Base-by-base conservation (phyloP, 2,329 filamentous ascomycete genomes). In the Aspergillus ochraceoroseus region DNA sequence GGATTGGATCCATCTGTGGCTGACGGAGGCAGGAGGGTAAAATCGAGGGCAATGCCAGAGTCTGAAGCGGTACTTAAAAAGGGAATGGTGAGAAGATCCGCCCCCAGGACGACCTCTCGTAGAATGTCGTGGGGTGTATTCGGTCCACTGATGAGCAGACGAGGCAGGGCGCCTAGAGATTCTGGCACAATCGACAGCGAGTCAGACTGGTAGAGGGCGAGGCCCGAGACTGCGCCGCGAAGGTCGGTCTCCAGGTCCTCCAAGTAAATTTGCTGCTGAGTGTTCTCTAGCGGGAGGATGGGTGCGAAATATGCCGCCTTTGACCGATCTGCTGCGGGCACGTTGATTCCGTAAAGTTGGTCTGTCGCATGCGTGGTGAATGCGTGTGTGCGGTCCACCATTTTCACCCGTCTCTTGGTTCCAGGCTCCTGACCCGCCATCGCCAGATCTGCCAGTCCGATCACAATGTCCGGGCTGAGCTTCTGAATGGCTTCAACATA, bases 371-470 rank as follows among this genome's bases (percentile, higher is more conserved):
- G 77, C 15, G 79, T 76, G 12, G 90, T 71, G 87, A 88, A 96
- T 25, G 77, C 75, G 59, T 92, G 84, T 1, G 87, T 95, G 41
- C 90, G 76, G 57, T 92, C 87, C 15, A 80, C 82, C 81, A 95
- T 95, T 56, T 86, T 88, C 23, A 80, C 73, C 32, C 84, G 77
- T 31, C 89, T 77, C 65, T 94, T 95, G 7, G 74, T 68, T 2
- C 82, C 77, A 0, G 84, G 76, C 3, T n/a, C n/a, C n/a, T 70
- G 49, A 38, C 70, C 68, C 52, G 77, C 76, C 20, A 75, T 72
- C 7, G 89, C 75, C 14, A 82, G 62, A 63, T 98, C 92, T 4
- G 83, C 85, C 36, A 94, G 65, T 0, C 81, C 81, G 15, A 96
- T 74, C 23, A 83, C 78, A 38, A 96, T 82, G 58, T 98, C 90